Base-by-base conservation (phyloP, 2,329 filamentous ascomycete species). In the Zymoseptoria crescenta region DNA sequence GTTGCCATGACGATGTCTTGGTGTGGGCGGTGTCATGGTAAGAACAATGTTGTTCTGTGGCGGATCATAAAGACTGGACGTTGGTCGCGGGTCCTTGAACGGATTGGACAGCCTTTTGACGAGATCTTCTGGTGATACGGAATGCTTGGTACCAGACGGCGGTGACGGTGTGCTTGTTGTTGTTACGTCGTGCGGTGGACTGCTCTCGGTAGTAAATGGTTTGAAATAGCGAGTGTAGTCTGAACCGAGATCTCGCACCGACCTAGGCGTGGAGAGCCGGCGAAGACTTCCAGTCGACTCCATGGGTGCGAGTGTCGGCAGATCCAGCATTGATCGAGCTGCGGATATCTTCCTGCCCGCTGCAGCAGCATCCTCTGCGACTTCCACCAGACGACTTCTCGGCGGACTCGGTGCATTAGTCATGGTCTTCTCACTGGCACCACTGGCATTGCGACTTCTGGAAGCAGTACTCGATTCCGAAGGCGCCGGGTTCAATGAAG, bases 171-270 rank as follows among this genome's bases (percentile, higher is more conserved):
- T 64, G 55, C 64, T 62, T 13, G 62, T 60, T 49, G 57, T 58
- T 8, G 63, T 58, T 7, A 73, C 59, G 58, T 74, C 70, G 49
- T 67, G 64, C 20, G 69, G 66, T 8, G 73, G 73, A 48, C 68
- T 71, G 53, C 69, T 70, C 19, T 65, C 64, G 20, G 70, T 69
- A 56, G 67, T 66, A 64, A 74, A 74, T 30, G 73, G 73, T 54
- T 74, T 74, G 64, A 68, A 74, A 64, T 74, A 74, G 52, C 72
- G 68, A 58, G 68, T 71, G 61, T 73, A 74, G 59, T 73, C 72
- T 4, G 69, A 65, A 8, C 73, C 72, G 5, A 74, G 62, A 55
- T 74, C 73, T 28, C 68, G 65, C n/a, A 74, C 67, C 8, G 71
- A 68, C 52, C 65, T 64, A 19, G 72, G 72, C 10, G 70, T 70